A percentile compares a stretch with the other conserved stretches of the same genome.
Evolutionary conservation across 768 basidiomycete species (phyloP).

Genomic region (Pleurotus giganteus): DNA sequence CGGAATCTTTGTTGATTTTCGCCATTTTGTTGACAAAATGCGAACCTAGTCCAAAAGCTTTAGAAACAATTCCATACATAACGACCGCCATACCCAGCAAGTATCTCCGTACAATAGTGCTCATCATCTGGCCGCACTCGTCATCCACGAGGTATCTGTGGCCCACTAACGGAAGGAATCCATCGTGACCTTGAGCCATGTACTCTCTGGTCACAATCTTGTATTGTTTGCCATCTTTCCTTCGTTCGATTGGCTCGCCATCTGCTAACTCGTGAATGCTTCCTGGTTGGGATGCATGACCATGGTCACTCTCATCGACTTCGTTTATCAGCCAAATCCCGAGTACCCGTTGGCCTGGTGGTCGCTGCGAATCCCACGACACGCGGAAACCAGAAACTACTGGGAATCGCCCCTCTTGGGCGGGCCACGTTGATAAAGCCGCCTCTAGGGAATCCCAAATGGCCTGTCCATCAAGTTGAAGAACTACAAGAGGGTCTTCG

Average conservation of each 20-base stretch:
- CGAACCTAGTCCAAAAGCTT: conserved; percentile 49
- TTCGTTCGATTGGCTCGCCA: conserved; percentile 52
- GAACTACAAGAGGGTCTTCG: conserved; percentile 78
- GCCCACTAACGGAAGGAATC: conserved; percentile 66
- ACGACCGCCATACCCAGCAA: conserved; percentile 59
- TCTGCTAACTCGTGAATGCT: conserved; percentile 32
- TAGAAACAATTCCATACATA: background rate
- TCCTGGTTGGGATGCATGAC: conserved; percentile 17
- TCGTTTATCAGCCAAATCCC: conserved; percentile 64
- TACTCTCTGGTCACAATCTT: conserved; percentile 86
- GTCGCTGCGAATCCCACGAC: conserved; percentile 79
- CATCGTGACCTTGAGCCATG: conserved; percentile 83
- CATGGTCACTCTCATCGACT: conserved; percentile 27
- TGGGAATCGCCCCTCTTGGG: conserved; percentile 93
- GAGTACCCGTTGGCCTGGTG: conserved; percentile 69
- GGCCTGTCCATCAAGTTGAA: conserved; percentile 75
- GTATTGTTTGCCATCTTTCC: conserved; percentile 58
- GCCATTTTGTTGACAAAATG: conserved; percentile 70
- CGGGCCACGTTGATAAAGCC: conserved; percentile 75
- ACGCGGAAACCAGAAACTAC: conserved; percentile 82
- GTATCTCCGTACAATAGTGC: conserved; percentile 78
- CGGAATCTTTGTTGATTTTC: conserved; percentile 29
- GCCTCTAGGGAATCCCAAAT: conserved; percentile 81
- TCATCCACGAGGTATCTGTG: conserved; percentile 75
- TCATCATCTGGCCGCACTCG: conserved; percentile 79